These are phyloP conservation scores for Arabidopsis arenosa DNA, from an alignment of 345 rosid genomes.

Conservation along the genomic window DNA sequence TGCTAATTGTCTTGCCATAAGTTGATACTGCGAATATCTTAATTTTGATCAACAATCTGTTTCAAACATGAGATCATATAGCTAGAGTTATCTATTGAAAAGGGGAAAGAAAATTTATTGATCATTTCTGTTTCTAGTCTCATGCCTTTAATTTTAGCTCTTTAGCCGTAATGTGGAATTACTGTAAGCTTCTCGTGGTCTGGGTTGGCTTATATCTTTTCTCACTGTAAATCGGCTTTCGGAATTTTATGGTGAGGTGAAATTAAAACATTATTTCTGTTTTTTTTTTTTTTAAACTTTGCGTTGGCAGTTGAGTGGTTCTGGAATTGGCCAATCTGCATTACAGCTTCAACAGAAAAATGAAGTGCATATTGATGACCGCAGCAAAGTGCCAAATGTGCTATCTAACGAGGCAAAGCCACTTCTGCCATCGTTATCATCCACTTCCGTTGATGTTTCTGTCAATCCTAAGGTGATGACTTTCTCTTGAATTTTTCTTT, in stretches of 20 bases:
- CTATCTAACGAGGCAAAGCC: slow-evolving; percentile 46
- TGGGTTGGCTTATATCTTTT: slow-evolving; percentile 6
- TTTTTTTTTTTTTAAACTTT: not conserved
- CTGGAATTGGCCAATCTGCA: slow-evolving; percentile 49
- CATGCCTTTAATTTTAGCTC: slow-evolving; percentile 20
- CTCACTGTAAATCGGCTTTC: not conserved
- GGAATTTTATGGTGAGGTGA: not conserved
- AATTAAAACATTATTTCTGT: slow-evolving; percentile 7
- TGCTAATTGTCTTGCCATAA: not conserved
- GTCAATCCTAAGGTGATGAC: slow-evolving; percentile 60
- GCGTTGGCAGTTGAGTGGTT: slow-evolving; percentile 56
- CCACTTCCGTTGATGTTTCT: slow-evolving; percentile 56
- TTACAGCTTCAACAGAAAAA: slow-evolving; percentile 65
- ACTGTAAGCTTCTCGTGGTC: slow-evolving; percentile 22
- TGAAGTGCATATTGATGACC: slow-evolving; percentile 69
- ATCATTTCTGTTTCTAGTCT: slow-evolving; percentile 13
- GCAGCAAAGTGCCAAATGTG: slow-evolving; percentile 48
- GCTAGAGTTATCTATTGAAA: slow-evolving; percentile 5
- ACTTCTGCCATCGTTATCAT: slow-evolving; percentile 52
- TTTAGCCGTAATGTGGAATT: slow-evolving; percentile 14
- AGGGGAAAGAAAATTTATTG: not conserved
- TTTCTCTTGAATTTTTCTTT: slow-evolving; percentile 14
- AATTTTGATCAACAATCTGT: not conserved
- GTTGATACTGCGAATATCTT: not conserved
- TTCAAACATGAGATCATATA: not conserved